These are phyloP conservation scores for Sphaerobolus stellatus DNA, from an alignment of 1,284 basidiomycete genomes.

Conservation along the genomic window DNA sequence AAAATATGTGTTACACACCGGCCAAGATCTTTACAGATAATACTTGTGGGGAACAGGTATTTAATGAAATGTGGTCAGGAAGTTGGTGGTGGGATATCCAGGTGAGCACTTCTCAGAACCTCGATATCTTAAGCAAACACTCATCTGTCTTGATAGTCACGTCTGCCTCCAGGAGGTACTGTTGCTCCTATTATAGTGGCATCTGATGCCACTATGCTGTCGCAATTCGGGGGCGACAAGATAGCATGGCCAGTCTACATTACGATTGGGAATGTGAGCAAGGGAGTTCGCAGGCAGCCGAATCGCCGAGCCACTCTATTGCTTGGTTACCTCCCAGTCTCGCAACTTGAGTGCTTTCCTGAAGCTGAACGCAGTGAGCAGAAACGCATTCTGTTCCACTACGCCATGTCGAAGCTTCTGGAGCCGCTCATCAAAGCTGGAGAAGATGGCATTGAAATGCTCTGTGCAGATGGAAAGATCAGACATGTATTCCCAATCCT, in stretches of 20 bases:
- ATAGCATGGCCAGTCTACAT: constrained; percentile 23
- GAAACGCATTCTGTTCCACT: constrained; percentile 32
- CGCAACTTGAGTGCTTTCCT: constrained; percentile 37
- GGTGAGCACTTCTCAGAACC: no score
- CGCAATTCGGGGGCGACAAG: no score
- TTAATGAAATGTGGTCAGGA: constrained; percentile 25
- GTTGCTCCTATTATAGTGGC: constrained; percentile 9
- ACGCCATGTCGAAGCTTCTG: constrained; percentile 30
- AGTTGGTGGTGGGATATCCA: constrained; percentile 30
- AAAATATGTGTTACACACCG: constrained; percentile 25
- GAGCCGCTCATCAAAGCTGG: constrained; percentile 30
- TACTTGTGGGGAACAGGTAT: constrained; percentile 1
- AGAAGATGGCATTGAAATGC: constrained; percentile 25
- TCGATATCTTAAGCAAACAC: no score
- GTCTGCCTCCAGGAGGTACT: constrained; percentile 3
- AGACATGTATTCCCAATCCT: constrained; percentile 29
- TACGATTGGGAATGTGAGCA: constrained; percentile 23
- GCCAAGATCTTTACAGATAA: constrained; percentile 21
- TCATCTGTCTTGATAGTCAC: no score
- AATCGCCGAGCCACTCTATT: constrained; percentile 26
- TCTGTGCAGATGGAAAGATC: constrained; percentile 27
- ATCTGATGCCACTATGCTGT: constrained; percentile 4
- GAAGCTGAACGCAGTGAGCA: constrained; percentile 16
- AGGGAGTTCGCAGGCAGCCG: constrained; percentile 13
- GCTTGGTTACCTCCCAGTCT: constrained; percentile 40